phyloP scores from a whole-genome alignment of 257 asterid species.

The Nyctanthes arbortristis region DNA sequence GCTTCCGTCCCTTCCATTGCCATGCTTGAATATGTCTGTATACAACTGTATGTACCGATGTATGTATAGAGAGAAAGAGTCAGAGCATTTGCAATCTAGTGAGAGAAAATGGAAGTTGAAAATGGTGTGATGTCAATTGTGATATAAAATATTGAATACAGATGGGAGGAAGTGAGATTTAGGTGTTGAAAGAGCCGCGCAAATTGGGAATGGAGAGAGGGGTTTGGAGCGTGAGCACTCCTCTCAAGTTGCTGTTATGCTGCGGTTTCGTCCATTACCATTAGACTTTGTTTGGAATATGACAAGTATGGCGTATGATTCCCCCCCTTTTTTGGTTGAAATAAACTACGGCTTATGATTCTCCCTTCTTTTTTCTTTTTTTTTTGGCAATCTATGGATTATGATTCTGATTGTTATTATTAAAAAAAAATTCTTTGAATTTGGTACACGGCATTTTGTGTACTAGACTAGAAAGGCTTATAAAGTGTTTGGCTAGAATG shows the following conservation, averaged over 20 bases:
- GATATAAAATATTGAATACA: not conserved
- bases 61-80: conserved; percentile 8
- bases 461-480: too few species aligned
- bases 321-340: too few species aligned
- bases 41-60: conserved; percentile 3
- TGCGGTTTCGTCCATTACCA: not conserved
- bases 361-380: too few species aligned
- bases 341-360: too few species aligned
- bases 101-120: conserved; percentile 28
- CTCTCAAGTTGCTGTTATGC: not conserved
- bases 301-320: too few species aligned
- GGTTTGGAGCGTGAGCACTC: conserved; percentile 26
- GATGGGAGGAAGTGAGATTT: conserved; percentile 15
- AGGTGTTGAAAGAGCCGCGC: conserved; percentile 39
- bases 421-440: too few species aligned
- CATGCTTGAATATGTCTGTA: conserved; percentile 16
- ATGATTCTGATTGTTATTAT: too few species aligned
- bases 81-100: conserved; percentile 31
- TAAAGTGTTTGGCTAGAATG: too few species aligned
- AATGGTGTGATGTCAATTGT: conserved; percentile 17
- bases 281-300: too few species aligned
- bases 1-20: conserved; percentile 57
- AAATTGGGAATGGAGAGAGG: conserved; percentile 31
- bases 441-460: too few species aligned
- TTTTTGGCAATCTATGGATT: too few species aligned